Percentiles rank a stretch among this genome's conserved stretches.
These are phyloP conservation scores for Casuarina glauca DNA, from an alignment of 306 rosid genomes.

Conservation along the genomic window DNA sequence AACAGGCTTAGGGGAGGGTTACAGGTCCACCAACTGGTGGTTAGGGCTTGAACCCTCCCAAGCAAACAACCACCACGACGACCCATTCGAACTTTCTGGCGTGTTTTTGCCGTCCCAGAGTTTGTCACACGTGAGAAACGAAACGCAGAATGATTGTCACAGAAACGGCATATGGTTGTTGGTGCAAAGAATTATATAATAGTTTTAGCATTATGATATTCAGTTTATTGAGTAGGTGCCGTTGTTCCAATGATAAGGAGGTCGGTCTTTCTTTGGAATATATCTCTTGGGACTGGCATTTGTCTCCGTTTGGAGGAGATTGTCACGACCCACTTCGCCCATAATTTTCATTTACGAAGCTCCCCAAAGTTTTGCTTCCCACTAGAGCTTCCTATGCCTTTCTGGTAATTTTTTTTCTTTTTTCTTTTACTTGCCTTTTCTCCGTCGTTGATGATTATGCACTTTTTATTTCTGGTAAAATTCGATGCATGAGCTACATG, in stretches of 20 bases:
- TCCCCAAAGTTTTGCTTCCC: conserved; percentile 27
- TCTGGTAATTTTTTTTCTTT: conserved; percentile 21
- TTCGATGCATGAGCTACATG: conserved; percentile 18
- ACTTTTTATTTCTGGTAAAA: conserved; percentile 16
- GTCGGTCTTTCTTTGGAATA: conserved; percentile 50
- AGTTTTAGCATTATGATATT: neutral
- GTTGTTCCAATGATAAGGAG: conserved; percentile 85
- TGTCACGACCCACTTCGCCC: conserved; percentile 26
- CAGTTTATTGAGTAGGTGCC: conserved; percentile 63
- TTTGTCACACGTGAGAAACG: conserved; percentile 65
- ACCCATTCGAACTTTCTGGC: conserved; percentile 32
- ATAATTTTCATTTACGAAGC: conserved; percentile 14
- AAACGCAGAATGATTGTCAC: conserved; percentile 40
- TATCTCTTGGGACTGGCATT: conserved; percentile 64
- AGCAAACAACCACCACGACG: conserved; percentile 61
- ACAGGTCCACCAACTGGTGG: conserved; percentile 91
- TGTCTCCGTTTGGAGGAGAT: conserved; percentile 48
- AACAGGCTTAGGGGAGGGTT: conserved; percentile 53
- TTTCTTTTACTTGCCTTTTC: neutral
- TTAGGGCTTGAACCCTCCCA: conserved; percentile 61
- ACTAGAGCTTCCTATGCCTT: conserved; percentile 16
- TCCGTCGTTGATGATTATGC: conserved; percentile 14
- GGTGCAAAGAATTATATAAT: conserved; percentile 35
- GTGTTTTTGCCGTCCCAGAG: conserved; percentile 37
- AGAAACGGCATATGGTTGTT: conserved; percentile 47